phyloP scores from a whole-genome alignment of 2,329 filamentous ascomycete species.

The Sarocladium brachiariae region DNA sequence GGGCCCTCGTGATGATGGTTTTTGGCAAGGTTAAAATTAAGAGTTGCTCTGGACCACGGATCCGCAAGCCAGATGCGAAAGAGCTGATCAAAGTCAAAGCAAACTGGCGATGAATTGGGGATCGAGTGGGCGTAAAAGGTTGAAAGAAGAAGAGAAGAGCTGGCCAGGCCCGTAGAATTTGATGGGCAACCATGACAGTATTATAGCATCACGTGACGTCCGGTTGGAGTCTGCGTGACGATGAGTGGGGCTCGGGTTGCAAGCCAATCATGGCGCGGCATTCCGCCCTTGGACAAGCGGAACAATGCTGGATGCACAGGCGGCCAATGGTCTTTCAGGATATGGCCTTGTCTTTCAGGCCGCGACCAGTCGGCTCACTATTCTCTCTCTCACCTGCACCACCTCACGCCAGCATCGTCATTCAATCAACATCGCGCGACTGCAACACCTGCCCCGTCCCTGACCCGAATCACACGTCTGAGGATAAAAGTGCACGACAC shows the following conservation, averaged over 20 bases:
- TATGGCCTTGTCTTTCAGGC: slow-evolving; percentile 1
- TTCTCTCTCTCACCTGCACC: slow-evolving; percentile 4
- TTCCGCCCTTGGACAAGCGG: slow-evolving; percentile 1
- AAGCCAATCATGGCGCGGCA: neutral
- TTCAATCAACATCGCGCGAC: slow-evolving; percentile 4
- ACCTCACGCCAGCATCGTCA: slow-evolving; percentile 6
- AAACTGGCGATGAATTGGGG: slow-evolving; percentile 30
- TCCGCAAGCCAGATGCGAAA: slow-evolving; percentile 42
- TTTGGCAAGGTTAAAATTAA: slow-evolving; percentile 54
- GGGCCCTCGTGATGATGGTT: slow-evolving; percentile 65
- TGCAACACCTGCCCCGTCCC: neutral
- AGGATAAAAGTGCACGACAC: neutral
- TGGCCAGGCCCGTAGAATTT: slow-evolving; percentile 15
- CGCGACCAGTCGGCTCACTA: neutral
- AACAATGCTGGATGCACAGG: neutral
- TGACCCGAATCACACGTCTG: neutral
- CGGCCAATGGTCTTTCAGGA: no score
- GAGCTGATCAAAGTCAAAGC: slow-evolving; percentile 22
- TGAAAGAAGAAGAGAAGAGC: slow-evolving; percentile 22
- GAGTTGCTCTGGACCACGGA: slow-evolving; percentile 52
- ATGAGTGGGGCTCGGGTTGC: slow-evolving; percentile 2
- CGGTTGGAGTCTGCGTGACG: neutral
- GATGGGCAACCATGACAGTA: no score
- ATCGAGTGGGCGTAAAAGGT: slow-evolving; percentile 36
- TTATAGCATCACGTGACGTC: neutral